These are phyloP conservation scores for Xylariaceae sp. DNA, from an alignment of 2,329 filamentous ascomycete species.

Conservation along the genomic window DNA sequence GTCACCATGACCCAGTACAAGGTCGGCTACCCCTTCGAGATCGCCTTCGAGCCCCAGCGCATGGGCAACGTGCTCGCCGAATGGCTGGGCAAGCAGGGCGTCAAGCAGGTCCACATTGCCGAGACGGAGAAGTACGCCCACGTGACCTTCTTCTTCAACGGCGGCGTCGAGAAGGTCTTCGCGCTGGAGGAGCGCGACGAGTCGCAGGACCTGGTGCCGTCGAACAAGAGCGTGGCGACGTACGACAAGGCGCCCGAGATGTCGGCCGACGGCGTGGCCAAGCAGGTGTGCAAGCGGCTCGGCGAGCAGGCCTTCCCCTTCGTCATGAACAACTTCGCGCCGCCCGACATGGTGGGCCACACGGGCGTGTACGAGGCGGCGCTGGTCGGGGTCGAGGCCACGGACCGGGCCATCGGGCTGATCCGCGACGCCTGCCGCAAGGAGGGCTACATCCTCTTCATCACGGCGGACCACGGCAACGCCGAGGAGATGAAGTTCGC, in stretches of 20 bases:
- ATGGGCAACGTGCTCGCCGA: conserved; percentile 99
- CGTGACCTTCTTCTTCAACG: conserved; percentile 99
- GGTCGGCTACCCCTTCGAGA: conserved; percentile 80
- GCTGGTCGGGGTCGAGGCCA: conserved; percentile 74
- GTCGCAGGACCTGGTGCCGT: conserved; percentile 68
- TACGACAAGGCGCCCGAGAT: conserved; percentile 95
- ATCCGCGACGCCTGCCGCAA: conserved; percentile 93
- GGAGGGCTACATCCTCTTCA: conserved; percentile 86
- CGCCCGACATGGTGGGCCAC: conserved; percentile 98
- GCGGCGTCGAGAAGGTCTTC: conserved; percentile 94
- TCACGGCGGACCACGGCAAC: conserved; percentile 95
- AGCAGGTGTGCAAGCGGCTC: conserved; percentile 84
- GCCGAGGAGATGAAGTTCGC: conserved; percentile 98
- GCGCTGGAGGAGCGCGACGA: conserved; percentile 86
- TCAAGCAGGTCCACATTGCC: conserved; percentile 92
- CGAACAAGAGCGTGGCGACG: conserved; percentile 81
- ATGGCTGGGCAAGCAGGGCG: conserved; percentile 81
- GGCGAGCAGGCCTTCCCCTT: conserved; percentile 84
- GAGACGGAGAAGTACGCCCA: conserved; percentile 99
- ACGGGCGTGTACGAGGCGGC: conserved; percentile 96
- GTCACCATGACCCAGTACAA: conserved; percentile 99
- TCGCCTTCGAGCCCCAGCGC: conserved; percentile 88
- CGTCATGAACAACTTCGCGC: conserved; percentile 99
- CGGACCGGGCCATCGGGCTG: conserved; percentile 86
- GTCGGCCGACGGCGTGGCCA: conserved; percentile 83